Conservation (phyloP, 179 eudicot genomes). For the Drosera spatulata region DNA sequence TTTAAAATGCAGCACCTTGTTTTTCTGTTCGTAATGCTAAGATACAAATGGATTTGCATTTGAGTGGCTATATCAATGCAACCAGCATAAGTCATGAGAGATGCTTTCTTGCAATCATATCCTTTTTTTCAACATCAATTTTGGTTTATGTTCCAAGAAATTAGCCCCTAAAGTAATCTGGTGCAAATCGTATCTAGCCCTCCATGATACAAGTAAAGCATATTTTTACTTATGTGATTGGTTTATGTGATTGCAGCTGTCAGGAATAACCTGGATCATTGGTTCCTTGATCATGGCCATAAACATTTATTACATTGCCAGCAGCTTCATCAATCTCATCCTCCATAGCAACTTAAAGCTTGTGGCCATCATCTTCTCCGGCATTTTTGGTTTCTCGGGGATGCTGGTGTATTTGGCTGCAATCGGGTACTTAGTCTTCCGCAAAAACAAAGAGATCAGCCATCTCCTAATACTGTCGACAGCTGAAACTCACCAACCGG, state of each 20-base stretch:
- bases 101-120: no score
- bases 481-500: slow-evolving; percentile 27
- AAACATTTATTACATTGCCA: slow-evolving; percentile 67
- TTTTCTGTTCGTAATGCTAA: background rate
- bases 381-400: slow-evolving; percentile 62
- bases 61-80: no score
- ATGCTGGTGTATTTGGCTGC: slow-evolving; percentile 64
- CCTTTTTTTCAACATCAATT: no score
- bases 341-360: slow-evolving; percentile 43
- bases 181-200: no score
- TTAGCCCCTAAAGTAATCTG: no score
- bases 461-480: slow-evolving; percentile 47
- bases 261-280: slow-evolving; percentile 78
- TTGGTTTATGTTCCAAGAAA: no score
- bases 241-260: slow-evolving; percentile 34
- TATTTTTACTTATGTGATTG: no score
- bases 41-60: no score
- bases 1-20: background rate
- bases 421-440: slow-evolving; percentile 54
- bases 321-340: slow-evolving; percentile 56
- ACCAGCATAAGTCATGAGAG: no score
- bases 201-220: no score
- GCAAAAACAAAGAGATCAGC: slow-evolving; percentile 55
- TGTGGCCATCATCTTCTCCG: slow-evolving; percentile 42
- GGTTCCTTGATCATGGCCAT: slow-evolving; percentile 83